Evolutionary conservation across 306 rosid species (phyloP).

Genomic region (Calophaca sinica): DNA sequence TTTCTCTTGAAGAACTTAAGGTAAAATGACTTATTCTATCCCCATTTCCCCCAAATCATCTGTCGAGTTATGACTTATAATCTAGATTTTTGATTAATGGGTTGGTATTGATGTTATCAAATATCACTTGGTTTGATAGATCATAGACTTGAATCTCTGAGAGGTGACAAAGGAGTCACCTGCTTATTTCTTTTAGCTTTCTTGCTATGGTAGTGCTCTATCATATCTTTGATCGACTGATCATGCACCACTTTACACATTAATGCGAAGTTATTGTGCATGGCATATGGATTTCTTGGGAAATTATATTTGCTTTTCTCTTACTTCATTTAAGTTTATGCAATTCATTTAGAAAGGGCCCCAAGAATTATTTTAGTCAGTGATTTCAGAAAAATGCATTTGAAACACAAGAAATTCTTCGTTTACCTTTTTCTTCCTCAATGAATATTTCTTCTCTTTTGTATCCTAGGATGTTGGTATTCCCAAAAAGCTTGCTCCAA

Average conservation of each 20-base stretch:
- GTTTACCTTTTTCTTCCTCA: not conserved
- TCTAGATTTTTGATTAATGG: no score
- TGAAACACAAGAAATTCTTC: not conserved
- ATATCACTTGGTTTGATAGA: no score
- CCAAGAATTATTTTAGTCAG: not conserved
- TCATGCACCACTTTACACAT: not conserved
- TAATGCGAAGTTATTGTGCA: not conserved
- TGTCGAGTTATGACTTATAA: not conserved
- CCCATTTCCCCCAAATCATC: not conserved
- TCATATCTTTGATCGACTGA: not conserved
- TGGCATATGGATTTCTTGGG: not conserved
- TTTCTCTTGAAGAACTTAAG: conserved; percentile 73
- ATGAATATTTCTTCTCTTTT: not conserved
- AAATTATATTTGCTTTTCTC: not conserved
- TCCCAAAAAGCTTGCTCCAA: conserved; percentile 70
- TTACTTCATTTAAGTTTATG: not conserved
- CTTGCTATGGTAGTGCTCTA: not conserved
- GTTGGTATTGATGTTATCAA: not conserved
- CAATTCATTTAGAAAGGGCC: not conserved
- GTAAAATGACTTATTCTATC: conserved; percentile 29
- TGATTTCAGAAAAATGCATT: not conserved
- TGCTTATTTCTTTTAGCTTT: not conserved
- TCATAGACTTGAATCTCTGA: no score
- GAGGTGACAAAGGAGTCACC: not conserved
- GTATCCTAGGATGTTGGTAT: conserved; percentile 63